Conservation (phyloP, 768 basidiomycete species). For the Boletellus emodensis region DNA sequence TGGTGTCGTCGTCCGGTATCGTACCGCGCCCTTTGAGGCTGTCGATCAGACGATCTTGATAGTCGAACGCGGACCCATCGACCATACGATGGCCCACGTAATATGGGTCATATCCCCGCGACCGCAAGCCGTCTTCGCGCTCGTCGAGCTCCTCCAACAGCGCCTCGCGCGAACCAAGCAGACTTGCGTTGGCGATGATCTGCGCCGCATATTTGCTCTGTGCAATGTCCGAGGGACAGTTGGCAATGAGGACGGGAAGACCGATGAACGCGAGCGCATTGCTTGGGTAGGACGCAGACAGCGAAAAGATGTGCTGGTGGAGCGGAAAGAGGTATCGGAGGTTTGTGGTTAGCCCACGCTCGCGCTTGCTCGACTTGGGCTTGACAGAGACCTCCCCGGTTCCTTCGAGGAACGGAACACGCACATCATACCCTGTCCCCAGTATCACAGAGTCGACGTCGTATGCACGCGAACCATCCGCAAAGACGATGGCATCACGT, state of each 20-base stretch:
- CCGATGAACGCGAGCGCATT: slow-evolving; percentile 56
- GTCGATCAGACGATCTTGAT: slow-evolving; percentile 34
- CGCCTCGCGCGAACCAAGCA: slow-evolving; percentile 37
- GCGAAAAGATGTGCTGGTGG: slow-evolving; percentile 49
- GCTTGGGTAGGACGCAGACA: slow-evolving; percentile 42
- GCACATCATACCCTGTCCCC: slow-evolving; percentile 53
- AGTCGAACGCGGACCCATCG: slow-evolving; percentile 29
- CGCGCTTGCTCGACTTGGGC: slow-evolving; percentile 15
- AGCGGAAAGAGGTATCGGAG: slow-evolving; percentile 53
- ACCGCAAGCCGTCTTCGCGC: slow-evolving; percentile 28
- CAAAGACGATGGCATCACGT: slow-evolving; percentile 41
- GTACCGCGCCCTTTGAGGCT: slow-evolving; percentile 12
- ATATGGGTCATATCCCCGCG: slow-evolving; percentile 42
- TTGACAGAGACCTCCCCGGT: slow-evolving; percentile 19
- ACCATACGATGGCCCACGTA: slow-evolving; percentile 39
- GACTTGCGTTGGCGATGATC: slow-evolving; percentile 38
- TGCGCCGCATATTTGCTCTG: slow-evolving; percentile 44
- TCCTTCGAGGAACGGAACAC: slow-evolving; percentile 46
- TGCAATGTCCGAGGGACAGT: slow-evolving; percentile 34
- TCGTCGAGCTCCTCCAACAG: neutral
- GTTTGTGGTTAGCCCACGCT: slow-evolving; percentile 41
- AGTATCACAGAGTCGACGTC: slow-evolving; percentile 48
- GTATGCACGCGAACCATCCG: slow-evolving; percentile 38
- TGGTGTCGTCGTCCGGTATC: slow-evolving; percentile 29
- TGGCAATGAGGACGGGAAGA: slow-evolving; percentile 44